Evolutionary conservation across 1,284 basidiomycete species (phyloP), one percentile per base, ranked within the genome.

Genomic region (Tausonia pullulans): DNA sequence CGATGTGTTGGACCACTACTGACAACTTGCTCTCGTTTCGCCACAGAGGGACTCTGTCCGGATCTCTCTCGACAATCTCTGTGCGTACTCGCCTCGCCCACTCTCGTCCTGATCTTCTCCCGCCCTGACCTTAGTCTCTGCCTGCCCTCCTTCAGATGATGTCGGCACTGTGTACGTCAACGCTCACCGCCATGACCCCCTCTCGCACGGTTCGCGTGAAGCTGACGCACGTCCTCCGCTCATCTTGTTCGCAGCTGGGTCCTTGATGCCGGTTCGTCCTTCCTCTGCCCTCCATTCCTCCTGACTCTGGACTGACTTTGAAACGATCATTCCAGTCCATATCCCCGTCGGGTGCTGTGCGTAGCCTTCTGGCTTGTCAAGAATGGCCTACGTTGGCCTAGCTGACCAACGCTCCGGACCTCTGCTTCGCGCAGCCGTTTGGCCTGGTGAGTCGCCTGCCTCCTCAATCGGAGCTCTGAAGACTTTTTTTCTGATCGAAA

Each of bases 291-390:
- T 56, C 54, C 3, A n/a, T 3, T 4, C 10, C 27, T 27, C 27
- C 27, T 45, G 27, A 4, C 11, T 41, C 41, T 57, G 41, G 10
- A n/a, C 51, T 52, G 51, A 52, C 13, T 9, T 14, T 11, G 51
- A 2, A n/a, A 6, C 39, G 7, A 7, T 52, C 3, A 7, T 14
- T 9, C 5, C 51, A 10, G 40, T 52, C 48, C 87, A 88, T 74
- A 78, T 85, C 44, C 87, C 87, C 0, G 86, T 79, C 66, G 85
- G 86, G 5, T 87, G 86, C 71, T 60, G 50, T n/a, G 85, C 52
- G 9, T 62, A 46, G 57, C 54, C 60, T 0, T 55, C 62, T 7
- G 27, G 27, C 27, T 27, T 27, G 27, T 57, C 48, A 9, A 8
- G 8, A 8, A 49, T 14, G 48, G 8, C 48, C 14, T 14, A 9